A percentile compares a stretch with the other conserved stretches of the same genome.
Evolutionary conservation across 1,284 basidiomycete species (phyloP).

Genomic region (Tilletia indica): DNA sequence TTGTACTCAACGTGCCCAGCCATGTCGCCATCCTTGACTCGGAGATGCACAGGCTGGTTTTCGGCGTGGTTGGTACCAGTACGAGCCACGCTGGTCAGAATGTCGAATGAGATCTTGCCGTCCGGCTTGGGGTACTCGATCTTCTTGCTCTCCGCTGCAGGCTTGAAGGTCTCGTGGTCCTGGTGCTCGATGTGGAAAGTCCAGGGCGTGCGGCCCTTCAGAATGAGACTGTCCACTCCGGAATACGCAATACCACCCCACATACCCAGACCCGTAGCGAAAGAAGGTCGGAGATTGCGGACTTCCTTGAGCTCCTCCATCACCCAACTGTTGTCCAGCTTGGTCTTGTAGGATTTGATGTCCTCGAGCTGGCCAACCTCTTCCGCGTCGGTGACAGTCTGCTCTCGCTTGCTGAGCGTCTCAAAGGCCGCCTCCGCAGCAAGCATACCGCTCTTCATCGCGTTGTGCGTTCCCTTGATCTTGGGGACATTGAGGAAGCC

Average conservation of each 20-base stretch:
- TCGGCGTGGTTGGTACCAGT: conserved; percentile 97
- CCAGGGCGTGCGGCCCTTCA: conserved; percentile 87
- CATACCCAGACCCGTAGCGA: conserved; percentile 79
- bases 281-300: conserved; percentile 86
- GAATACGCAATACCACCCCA: conserved; percentile 88
- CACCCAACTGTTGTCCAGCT: conserved; percentile 80
- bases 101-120: conserved; percentile 87
- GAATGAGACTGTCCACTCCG: conserved; percentile 79
- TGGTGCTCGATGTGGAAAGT: conserved; percentile 72
- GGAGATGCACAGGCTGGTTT: conserved; percentile 87
- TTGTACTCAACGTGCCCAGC: conserved; percentile 71
- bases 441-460: conserved; percentile 99
- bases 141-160: conserved; percentile 65
- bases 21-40: conserved; percentile 60
- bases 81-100: conserved; percentile 83
- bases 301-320: conserved; percentile 85
- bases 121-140: conserved; percentile 89
- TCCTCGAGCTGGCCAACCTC: conserved; percentile 60
- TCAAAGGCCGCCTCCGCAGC: conserved; percentile 85
- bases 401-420: conserved; percentile 60
- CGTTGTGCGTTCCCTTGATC: conserved; percentile 99
- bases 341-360: conserved; percentile 73
- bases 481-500: conserved; percentile 94
- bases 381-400: conserved; percentile 28
- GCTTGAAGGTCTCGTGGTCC: conserved; percentile 65